Evolutionary conservation across 2,329 filamentous ascomycete species (phyloP).

Genomic region (Ustulina deusta): DNA sequence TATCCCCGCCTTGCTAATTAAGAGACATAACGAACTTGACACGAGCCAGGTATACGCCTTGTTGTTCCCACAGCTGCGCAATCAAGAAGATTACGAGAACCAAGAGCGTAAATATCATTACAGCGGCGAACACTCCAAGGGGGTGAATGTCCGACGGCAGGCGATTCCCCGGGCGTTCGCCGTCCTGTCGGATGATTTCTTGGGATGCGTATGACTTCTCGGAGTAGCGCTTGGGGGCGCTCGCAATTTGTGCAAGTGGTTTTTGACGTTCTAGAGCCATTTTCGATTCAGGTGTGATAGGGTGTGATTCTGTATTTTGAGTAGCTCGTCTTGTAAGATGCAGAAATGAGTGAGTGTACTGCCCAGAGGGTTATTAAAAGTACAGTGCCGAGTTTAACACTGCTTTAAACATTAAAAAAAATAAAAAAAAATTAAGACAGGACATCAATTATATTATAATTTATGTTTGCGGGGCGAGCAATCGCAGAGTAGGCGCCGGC

Average conservation of each 20-base stretch:
- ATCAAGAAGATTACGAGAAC: constrained; percentile 13
- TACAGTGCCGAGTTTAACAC: no score
- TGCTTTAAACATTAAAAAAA: no score
- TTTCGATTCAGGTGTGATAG: constrained; percentile 5
- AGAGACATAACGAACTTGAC: no score
- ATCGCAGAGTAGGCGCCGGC: no score
- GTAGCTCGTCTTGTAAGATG: constrained; percentile 4
- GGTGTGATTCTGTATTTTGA: constrained; percentile 5
- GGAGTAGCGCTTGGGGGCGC: constrained; percentile 8
- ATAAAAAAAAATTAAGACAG: no score
- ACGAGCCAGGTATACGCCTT: no score
- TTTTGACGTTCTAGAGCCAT: no score
- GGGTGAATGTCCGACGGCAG: constrained; percentile 9
- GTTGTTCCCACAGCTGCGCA: constrained; percentile 11
- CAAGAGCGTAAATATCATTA: constrained; percentile 12
- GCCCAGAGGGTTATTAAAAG: no score
- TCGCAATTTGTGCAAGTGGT: no score
- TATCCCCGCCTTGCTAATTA: constrained; percentile 4
- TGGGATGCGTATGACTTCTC: constrained; percentile 10
- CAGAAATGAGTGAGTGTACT: not conserved
- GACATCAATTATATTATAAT: no score
- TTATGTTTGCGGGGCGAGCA: no score
- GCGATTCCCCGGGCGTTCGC: constrained; percentile 13
- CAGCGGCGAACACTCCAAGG: constrained; percentile 11
- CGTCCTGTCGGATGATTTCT: constrained; percentile 13